These are phyloP conservation scores for Sinapis alba DNA, from an alignment of 441 rosid species.

Conservation along the genomic window DNA sequence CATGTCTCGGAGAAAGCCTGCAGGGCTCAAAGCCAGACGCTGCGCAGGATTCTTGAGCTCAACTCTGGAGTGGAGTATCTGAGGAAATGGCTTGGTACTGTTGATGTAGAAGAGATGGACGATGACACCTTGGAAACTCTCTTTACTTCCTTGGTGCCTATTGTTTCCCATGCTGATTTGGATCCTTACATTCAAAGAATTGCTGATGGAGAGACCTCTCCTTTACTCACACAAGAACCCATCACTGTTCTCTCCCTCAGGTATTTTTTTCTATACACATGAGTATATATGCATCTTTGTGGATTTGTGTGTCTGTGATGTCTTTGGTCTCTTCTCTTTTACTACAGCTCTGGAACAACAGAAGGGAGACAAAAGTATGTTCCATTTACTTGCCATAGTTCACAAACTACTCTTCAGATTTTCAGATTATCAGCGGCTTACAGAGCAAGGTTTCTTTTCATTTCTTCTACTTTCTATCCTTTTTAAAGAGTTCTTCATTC, in stretches of 20 bases:
- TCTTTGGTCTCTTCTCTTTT: not conserved
- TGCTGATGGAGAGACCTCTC: slow-evolving; percentile 77
- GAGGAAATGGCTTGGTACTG: slow-evolving; percentile 58
- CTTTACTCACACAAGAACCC: slow-evolving; percentile 73
- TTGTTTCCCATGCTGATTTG: slow-evolving; percentile 80
- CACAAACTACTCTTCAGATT: slow-evolving; percentile 75
- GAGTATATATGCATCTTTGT: slow-evolving; percentile 7
- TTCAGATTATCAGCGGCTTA: slow-evolving; percentile 84
- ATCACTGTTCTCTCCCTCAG: slow-evolving; percentile 75
- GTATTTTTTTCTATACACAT: slow-evolving; percentile 36
- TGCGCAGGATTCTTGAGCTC: slow-evolving; percentile 63
- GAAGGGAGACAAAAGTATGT: slow-evolving; percentile 86
- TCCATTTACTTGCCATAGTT: slow-evolving; percentile 74
- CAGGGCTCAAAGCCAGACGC: slow-evolving; percentile 63
- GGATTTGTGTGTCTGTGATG: not conserved
- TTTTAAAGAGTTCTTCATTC: not conserved
- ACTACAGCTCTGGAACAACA: slow-evolving; percentile 85
- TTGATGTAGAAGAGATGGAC: slow-evolving; percentile 53
- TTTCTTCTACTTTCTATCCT: not conserved
- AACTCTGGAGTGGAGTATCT: slow-evolving; percentile 70
- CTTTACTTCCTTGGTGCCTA: slow-evolving; percentile 69
- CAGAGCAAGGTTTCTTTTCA: slow-evolving; percentile 66
- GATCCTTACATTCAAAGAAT: slow-evolving; percentile 80
- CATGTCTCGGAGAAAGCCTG: slow-evolving; percentile 53
- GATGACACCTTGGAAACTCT: slow-evolving; percentile 60